A percentile compares a stretch with the other conserved stretches of the same genome.
These are phyloP conservation scores for Aurantiochytrium sp. DNA, from an alignment of 108 stramenopile genomes.

Conservation along the genomic window DNA sequence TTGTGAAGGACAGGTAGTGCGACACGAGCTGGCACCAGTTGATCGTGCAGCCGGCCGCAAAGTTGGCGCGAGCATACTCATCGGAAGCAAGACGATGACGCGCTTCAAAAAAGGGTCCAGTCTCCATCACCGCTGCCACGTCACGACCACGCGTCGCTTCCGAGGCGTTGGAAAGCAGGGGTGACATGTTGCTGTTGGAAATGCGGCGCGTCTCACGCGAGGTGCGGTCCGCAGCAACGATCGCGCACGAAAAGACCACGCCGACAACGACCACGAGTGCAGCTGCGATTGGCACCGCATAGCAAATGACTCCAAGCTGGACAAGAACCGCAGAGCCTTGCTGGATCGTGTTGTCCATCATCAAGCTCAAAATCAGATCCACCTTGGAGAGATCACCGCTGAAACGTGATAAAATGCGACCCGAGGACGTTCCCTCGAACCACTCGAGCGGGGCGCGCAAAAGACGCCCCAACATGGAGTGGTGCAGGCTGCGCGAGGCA, in stretches of 20 bases:
- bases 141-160: not conserved
- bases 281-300: slow-evolving; percentile 52
- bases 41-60: not conserved
- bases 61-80: slow-evolving; percentile 3
- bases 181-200: not conserved
- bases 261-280: slow-evolving; percentile 62
- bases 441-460: slow-evolving; percentile 71
- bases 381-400: not conserved
- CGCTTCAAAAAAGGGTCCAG: not conserved
- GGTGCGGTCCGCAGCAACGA: slow-evolving; percentile 39
- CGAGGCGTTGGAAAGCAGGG: not conserved
- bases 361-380: slow-evolving; percentile 13
- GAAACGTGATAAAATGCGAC: slow-evolving; percentile 72
- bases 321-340: slow-evolving; percentile 46
- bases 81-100: not conserved
- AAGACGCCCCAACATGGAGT: slow-evolving; percentile 64
- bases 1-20: not conserved
- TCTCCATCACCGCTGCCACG: not conserved
- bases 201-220: not conserved
- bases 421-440: slow-evolving; percentile 83
- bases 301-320: slow-evolving; percentile 58
- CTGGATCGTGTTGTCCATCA: slow-evolving; percentile 67
- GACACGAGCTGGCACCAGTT: not conserved
- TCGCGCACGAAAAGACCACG: slow-evolving; percentile 60
- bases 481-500: slow-evolving; percentile 65